Conservation (phyloP, 2,329 filamentous ascomycete genomes). For the Pseudohalonectria lignicola region DNA sequence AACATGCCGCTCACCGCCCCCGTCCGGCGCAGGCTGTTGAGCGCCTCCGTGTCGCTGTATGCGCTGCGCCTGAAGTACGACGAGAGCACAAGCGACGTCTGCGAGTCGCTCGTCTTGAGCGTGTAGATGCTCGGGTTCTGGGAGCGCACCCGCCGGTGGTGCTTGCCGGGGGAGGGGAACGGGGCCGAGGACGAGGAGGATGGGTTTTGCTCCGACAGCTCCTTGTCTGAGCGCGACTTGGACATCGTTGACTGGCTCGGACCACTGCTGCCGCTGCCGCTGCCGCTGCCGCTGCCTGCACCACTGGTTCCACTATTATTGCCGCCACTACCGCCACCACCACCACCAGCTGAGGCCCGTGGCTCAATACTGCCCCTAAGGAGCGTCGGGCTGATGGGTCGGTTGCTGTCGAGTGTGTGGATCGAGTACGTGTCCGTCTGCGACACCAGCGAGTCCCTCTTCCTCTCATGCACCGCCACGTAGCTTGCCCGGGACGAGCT, state of each 20-base stretch:
- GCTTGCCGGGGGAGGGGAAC: conserved; percentile 8
- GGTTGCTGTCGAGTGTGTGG: conserved; percentile 30
- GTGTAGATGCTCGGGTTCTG: conserved; percentile 46
- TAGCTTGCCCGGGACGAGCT: conserved; percentile 35
- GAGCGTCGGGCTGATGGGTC: conserved; percentile 29
- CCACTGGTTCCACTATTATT: too few species aligned
- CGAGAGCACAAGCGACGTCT: conserved; percentile 40
- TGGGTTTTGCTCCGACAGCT: conserved; percentile 10
- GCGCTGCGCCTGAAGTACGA: conserved; percentile 35
- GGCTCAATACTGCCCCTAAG: too few species aligned
- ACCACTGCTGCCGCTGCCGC: conserved; percentile 10
- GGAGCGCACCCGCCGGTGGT: conserved; percentile 18
- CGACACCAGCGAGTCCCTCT: conserved; percentile 43
- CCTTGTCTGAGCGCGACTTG: conserved; percentile 22
- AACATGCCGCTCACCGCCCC: conserved; percentile 49
- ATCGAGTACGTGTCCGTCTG: conserved; percentile 44
- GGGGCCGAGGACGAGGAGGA: conserved; percentile 1
- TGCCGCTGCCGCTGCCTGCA: background rate
- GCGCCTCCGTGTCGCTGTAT: conserved; percentile 29
- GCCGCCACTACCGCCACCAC: too few species aligned
- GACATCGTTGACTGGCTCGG: conserved; percentile 10
- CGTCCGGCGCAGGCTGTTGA: conserved; percentile 36
- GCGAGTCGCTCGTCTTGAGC: conserved; percentile 42
- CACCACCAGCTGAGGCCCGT: too few species aligned
- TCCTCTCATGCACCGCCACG: conserved; percentile 37